phyloP scores from a whole-genome alignment of 306 rosid genomes.

The Prunus davidiana region DNA sequence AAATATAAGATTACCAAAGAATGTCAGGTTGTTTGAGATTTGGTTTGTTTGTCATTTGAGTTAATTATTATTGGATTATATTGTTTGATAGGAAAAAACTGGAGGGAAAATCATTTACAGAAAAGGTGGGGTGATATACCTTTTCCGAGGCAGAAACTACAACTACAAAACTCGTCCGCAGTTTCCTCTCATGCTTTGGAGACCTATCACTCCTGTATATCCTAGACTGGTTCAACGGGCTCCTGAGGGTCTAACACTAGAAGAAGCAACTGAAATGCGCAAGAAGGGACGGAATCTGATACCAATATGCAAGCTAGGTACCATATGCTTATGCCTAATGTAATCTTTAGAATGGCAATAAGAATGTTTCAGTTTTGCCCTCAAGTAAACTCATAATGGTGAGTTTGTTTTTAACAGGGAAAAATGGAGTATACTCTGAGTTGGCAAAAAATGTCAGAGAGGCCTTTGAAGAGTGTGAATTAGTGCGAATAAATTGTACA shows the following conservation, averaged over 20 bases:
- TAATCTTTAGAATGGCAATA: background rate
- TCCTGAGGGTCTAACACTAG: constrained; percentile 73
- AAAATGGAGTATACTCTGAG: constrained; percentile 81
- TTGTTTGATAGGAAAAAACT: constrained; percentile 67
- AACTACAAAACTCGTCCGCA: constrained; percentile 73
- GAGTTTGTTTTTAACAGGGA: constrained; percentile 43
- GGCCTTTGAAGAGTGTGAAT: constrained; percentile 92
- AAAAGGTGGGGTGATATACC: constrained; percentile 69
- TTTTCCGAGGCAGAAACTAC: constrained; percentile 93
- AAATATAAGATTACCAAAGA: background rate
- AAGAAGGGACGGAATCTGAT: constrained; percentile 61
- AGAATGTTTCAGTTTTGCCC: constrained; percentile 7
- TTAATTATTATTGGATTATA: constrained; percentile 15
- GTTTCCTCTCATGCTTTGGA: constrained; percentile 98
- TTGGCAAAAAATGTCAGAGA: constrained; percentile 67
- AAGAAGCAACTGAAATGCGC: constrained; percentile 74
- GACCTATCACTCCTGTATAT: constrained; percentile 81
- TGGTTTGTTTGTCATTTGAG: constrained; percentile 3
- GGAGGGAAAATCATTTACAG: constrained; percentile 73
- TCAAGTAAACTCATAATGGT: constrained; percentile 14
- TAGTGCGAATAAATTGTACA: constrained; percentile 82
- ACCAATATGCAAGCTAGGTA: constrained; percentile 89
- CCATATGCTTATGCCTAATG: background rate
- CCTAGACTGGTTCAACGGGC: constrained; percentile 61
- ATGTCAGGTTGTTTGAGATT: background rate